Evolutionary conservation across 2,329 filamentous ascomycete species (phyloP), one percentile per base, ranked within the genome.

Genomic region (Sordariomycetes sp.): DNA sequence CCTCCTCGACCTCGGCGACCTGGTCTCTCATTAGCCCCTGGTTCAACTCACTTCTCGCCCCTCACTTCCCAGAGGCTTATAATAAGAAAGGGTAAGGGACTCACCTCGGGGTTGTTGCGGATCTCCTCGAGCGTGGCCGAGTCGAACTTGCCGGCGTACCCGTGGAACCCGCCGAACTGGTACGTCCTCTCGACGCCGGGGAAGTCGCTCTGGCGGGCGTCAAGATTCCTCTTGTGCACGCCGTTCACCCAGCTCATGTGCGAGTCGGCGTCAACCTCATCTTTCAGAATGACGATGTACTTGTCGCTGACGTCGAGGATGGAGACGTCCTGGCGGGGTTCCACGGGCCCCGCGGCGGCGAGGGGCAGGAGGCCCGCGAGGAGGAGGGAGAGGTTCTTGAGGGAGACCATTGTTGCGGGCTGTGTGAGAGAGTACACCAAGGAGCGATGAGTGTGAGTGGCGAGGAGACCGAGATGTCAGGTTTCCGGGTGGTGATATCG

Each of bases 231-330:
- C 20, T 61, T 58, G 54, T 73, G 69, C 2, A 72, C 60, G 3
- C 63, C 61, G 3, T 59, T 60, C 50, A 73, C 67, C 65, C 69
- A 70, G 1, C 58, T 53, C 4, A 72, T 37, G 55, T 74, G 72
- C 25, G 62, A 59, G 0, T 64, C 60, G 18, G 64, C 60, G 11
- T 62, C 61, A 46, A 70, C 62, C 32, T 67, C 67, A 8, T 70
- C 66, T 63, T 75, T 74, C 32, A 78, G 61, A 28, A 74, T 77
- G 65, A 78, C 64, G 58, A 78, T 77, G 64, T 76, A 77, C 62
- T 71, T 74, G 62, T 68, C 69, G 54, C 69, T 64, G 51, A 75
- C 61, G 51, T 71, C 61, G 57, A 59, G 50, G 54, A 54, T 57
- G 3, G 22, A 22, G 10, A 32, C 43, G 52, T 46, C 12, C 54